Percentiles rank a stretch among this genome's conserved stretches.
These are phyloP conservation scores for Hordeum pubiflorum DNA, from an alignment of 202 grass and related monocot genomes.

Conservation along the genomic window DNA sequence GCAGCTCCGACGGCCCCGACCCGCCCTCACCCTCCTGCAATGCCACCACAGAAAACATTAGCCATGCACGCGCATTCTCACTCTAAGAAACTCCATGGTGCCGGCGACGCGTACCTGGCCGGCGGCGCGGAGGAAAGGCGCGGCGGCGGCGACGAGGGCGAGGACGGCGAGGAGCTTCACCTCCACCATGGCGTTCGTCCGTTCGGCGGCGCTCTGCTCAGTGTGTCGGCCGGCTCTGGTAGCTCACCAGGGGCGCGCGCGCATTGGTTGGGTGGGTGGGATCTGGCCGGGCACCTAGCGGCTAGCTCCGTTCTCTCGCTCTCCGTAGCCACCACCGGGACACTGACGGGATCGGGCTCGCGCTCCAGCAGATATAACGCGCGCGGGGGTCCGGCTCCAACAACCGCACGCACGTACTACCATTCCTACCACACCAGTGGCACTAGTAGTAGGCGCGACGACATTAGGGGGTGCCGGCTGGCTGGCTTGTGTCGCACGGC, in stretches of 20 bases:
- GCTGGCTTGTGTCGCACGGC: constrained; percentile 9
- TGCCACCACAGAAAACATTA: not conserved
- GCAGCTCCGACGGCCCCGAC: not conserved
- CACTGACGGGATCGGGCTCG: not conserved
- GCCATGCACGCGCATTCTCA: not conserved
- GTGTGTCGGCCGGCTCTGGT: not conserved
- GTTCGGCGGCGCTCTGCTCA: not conserved
- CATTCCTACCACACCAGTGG: not conserved
- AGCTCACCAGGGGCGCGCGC: not conserved
- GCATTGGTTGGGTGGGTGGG: not conserved
- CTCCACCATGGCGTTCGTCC: not conserved
- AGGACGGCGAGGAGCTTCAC: constrained; percentile 27
- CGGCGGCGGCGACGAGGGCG: constrained; percentile 12
- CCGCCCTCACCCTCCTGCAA: constrained; percentile 17
- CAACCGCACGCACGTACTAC: not conserved
- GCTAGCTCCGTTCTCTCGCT: no score
- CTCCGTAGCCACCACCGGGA: not conserved
- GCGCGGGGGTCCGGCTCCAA: not conserved
- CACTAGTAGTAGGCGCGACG: constrained; percentile 18
- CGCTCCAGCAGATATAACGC: constrained; percentile 1
- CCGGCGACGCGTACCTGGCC: not conserved
- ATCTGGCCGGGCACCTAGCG: not conserved
- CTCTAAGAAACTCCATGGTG: not conserved
- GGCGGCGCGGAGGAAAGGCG: not conserved
- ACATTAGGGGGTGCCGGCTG: not conserved